Evolutionary conservation across 2,329 filamentous ascomycete species (phyloP), one percentile per base, ranked within the genome.

Genomic region (Ophiostoma sp.): DNA sequence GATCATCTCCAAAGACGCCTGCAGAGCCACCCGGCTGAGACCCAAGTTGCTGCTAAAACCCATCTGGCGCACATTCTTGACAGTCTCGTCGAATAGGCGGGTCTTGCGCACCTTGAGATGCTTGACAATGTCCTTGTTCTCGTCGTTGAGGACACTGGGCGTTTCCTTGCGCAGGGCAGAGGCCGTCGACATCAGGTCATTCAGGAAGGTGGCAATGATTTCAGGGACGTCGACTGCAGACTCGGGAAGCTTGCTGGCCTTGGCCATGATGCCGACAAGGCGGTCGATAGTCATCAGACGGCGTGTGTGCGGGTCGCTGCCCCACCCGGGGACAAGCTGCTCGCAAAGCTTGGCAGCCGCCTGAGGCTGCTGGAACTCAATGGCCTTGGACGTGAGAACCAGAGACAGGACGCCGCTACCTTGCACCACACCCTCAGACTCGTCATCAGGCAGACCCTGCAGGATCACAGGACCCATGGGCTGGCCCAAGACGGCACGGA

Each of bases 21-120:
- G 95, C 69, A 87, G 87, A 54, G 86, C 85, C 23, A 98, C 83
- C 62, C 90, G 83, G 76, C 91, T 88, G 17, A 88, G 89, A 73
- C 90, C 88, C 20, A 96, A 83, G 76, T 97, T 97, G 68, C 89
- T 88, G 75, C 90, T 90, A 75, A 99, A 87, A 4, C 95, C 95
- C 94, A 99, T 98, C 71, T 90, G 87, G 48, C 93, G 88, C 36
- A 97, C 82, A 31, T 89, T 87, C 76, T 92, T 94, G 73, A 99
- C 81, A 0, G 91, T 94, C 75, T 98, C 94, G 0, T 93, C 91
- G 75, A 96, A 95, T 17, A 98, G 85, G 75, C 93, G 94, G 62
- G 93, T 88, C 80, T 99, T 99, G 75, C 92, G 87, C 2, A 88
- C 89, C 82, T 97, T 98, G 74, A 98, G 87, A 78, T 97, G 92